Conservation (phyloP, 352 stramenopile genomes). For the Globisporangium yorkense region DNA sequence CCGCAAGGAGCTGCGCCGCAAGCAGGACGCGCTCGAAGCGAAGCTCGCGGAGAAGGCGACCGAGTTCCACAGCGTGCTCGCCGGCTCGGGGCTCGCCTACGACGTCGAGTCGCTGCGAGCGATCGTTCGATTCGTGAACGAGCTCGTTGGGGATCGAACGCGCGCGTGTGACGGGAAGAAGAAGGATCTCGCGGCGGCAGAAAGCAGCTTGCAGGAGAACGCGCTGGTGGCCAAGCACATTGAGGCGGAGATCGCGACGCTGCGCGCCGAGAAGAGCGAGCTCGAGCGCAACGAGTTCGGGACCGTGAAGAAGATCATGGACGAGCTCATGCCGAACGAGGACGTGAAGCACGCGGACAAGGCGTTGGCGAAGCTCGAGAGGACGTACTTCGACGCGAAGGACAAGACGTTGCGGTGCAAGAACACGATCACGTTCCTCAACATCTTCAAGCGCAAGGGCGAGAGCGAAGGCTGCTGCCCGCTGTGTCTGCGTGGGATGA, state of each 20-base stretch:
- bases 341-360: conserved; percentile 43
- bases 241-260: conserved; percentile 31
- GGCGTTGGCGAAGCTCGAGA: conserved; percentile 45
- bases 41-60: conserved; percentile 38
- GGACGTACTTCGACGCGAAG: conserved; percentile 69
- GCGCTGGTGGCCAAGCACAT: conserved; percentile 36
- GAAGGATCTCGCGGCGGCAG: conserved; percentile 20
- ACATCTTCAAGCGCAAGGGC: conserved; percentile 82
- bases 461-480: conserved; percentile 77
- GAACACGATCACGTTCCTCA: conserved; percentile 80
- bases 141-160: conserved; percentile 19
- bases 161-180: conserved; percentile 18
- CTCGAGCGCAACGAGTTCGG: conserved; percentile 53
- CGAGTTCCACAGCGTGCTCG: conserved; percentile 33
- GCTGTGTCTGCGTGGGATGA: conserved; percentile 62
- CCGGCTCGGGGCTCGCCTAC: conserved; percentile 19
- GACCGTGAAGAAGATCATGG: conserved; percentile 40
- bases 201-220: conserved; percentile 50
- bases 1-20: conserved; percentile 30
- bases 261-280: conserved; percentile 38
- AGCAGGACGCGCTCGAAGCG: conserved; percentile 34
- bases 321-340: conserved; percentile 36
- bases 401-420: conserved; percentile 76
- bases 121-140: conserved; percentile 20
- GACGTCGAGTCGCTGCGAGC: conserved; percentile 24